Base-by-base conservation (phyloP, 164 flowering plant species). In the Umbellularia californica region DNA sequence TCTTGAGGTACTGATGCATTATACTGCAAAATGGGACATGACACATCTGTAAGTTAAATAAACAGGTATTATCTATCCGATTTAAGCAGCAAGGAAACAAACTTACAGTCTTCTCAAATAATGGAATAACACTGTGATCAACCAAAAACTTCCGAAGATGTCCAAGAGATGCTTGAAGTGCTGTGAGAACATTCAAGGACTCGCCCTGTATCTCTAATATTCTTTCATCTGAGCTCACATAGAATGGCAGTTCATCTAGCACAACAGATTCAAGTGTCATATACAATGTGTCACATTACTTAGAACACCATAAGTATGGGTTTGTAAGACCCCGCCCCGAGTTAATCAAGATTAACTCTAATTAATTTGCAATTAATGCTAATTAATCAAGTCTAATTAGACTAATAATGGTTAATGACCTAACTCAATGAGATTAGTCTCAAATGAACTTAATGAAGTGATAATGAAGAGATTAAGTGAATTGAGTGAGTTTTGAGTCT, bases 191-290 rank as follows among this genome's bases (percentile, higher is more conserved):
- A 82, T 92, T 92, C 30, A 74, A 58, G 10, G 89, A 80, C 77
- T 94, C 98, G 47, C 98, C 99, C 67, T 93, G 98, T 77, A 95
- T 68, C 74, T 94, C 98, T 65, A 95, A 88, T 70, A 95, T 83
- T 79, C 95, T 87, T 81, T 95, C 99, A 68, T 91, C 99, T 6
- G 89, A 74, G 55, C 85, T 71, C 66, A 84, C 97, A 86, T 89
- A 92, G 25, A 74, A 72, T 50, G 97, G 94, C 73, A 85, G 72
- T 76, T 93, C 99, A 77, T 88, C 97, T 93, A 79, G 69, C 50
- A 30, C 28, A 64, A 64, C 28, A 64, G 27, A 64, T 64, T 64
- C 28, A 24, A 64, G 28, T 25, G 28, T 64, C 67, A 22, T 24
- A 25, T 22, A 25, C 15, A 1, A 64, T 64, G 67, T 64, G 1